Percentiles rank a stretch among this genome's conserved stretches.
phyloP scores from a whole-genome alignment of 257 asterid genomes.

The Solanum tarijense region DNA sequence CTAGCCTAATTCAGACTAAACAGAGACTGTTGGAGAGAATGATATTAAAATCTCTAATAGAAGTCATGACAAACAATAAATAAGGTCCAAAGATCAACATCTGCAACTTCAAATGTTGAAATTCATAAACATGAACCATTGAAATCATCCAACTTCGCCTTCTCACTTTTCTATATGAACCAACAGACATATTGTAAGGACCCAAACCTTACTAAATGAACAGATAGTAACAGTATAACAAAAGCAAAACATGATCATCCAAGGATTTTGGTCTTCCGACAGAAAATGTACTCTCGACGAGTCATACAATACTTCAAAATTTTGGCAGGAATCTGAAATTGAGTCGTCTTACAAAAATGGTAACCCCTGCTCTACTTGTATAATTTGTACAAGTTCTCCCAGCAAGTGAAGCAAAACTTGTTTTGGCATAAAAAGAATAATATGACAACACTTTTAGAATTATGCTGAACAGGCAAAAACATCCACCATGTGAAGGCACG shows the following conservation, averaged over 20 bases:
- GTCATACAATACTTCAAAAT: not conserved
- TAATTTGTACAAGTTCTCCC: not conserved
- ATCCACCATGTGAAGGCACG: not conserved
- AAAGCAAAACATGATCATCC: not conserved
- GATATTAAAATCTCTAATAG: not conserved
- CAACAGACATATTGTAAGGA: not conserved
- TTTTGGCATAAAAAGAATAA: not conserved
- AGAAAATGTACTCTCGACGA: not conserved
- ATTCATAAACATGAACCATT: not conserved
- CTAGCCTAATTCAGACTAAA: not conserved
- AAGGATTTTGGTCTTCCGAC: not conserved
- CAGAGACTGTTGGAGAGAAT: not conserved
- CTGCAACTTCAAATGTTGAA: not conserved
- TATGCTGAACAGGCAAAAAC: not conserved
- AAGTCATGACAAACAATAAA: not conserved
- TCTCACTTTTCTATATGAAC: not conserved
- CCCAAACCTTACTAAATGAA: not conserved
- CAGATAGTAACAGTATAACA: not conserved
- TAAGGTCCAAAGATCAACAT: not conserved
- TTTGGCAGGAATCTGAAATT: not conserved
- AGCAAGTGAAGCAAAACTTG: not conserved
- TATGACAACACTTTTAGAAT: not conserved
- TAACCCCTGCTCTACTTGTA: not conserved
- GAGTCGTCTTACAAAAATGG: not conserved
- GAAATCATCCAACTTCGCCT: not conserved